Evolutionary conservation across 345 rosid genomes (phyloP).

Genomic region (Chamaenerion angustifolium): DNA sequence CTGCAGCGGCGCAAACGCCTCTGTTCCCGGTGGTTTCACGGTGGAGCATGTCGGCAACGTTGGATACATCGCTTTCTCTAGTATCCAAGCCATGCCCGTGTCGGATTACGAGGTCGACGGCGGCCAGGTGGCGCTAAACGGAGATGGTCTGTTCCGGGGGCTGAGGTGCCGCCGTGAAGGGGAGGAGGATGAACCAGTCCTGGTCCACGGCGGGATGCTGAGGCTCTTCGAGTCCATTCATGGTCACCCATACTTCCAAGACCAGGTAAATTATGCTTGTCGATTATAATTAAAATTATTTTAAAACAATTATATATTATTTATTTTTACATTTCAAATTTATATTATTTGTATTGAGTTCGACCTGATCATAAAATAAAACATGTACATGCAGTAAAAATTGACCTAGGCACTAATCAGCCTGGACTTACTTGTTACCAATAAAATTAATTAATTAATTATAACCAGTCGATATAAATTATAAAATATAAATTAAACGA

Average conservation of each 20-base stretch:
- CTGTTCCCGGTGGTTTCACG: conserved; percentile 10
- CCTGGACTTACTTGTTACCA: no score
- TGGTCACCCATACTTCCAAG: conserved; percentile 8
- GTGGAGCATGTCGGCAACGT: conserved; percentile 19
- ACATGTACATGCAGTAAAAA: no score
- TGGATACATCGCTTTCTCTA: conserved; percentile 43
- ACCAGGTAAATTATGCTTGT: conserved; percentile 24
- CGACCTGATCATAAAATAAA: no score
- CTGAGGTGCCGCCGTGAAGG: conserved; percentile 14
- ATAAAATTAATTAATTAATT: no score
- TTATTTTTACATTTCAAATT: no score
- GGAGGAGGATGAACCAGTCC: conserved; percentile 28
- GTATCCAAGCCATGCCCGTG: conserved; percentile 10
- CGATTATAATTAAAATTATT: background rate
- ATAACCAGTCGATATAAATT: no score
- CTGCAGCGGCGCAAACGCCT: conserved; percentile 26
- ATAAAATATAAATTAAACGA: no score
- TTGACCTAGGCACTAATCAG: no score
- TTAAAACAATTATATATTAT: no score
- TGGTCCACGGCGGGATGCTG: conserved; percentile 27
- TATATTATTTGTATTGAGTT: no score
- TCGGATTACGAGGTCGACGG: conserved; percentile 1
- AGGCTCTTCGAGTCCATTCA: conserved; percentile 19
- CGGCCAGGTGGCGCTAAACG: conserved; percentile 1
- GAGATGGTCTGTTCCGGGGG: conserved; percentile 20